Percentiles rank a stretch among this genome's conserved stretches.
Evolutionary conservation across 202 grass and related monocot genomes (phyloP).

Genomic region (Thinopyrum obtusiflorum): DNA sequence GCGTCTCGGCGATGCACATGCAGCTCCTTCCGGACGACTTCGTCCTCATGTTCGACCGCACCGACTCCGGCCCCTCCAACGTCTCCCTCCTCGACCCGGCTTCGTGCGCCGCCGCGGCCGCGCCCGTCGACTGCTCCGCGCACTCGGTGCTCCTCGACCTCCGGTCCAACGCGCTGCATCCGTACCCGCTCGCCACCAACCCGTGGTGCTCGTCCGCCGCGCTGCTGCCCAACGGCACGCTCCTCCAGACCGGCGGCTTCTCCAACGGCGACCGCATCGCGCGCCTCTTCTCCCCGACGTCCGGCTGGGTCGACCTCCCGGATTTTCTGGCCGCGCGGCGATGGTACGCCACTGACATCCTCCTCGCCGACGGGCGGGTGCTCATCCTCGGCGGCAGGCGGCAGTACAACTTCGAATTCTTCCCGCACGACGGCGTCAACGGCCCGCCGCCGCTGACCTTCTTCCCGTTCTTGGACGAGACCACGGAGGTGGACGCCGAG

Average conservation of each 20-base stretch:
- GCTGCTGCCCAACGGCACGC: constrained; percentile 77
- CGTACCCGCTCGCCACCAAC: constrained; percentile 64
- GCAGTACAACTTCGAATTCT: constrained; percentile 87
- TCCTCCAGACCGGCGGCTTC: constrained; percentile 82
- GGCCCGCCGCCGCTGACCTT: constrained; percentile 22
- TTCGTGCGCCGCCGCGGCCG: not conserved
- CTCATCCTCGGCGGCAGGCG: constrained; percentile 64
- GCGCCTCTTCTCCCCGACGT: constrained; percentile 59
- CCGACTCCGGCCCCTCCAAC: constrained; percentile 70
- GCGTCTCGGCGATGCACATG: constrained; percentile 94
- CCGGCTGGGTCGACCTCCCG: constrained; percentile 59
- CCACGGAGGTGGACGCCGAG: constrained; percentile 52
- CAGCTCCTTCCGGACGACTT: constrained; percentile 68
- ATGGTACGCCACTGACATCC: constrained; percentile 69
- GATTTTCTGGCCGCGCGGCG: constrained; percentile 38
- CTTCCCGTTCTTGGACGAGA: constrained; percentile 81
- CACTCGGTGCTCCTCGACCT: constrained; percentile 80
- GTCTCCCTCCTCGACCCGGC: constrained; percentile 45
- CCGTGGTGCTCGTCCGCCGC: constrained; percentile 85
- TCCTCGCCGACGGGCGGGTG: constrained; percentile 64
- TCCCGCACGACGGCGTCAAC: constrained; percentile 26
- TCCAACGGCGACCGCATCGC: constrained; percentile 58
- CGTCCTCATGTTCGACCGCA: constrained; percentile 85
- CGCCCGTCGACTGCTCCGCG: constrained; percentile 62
- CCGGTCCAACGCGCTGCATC: constrained; percentile 39